Evolutionary conservation across 331 rosid species (phyloP).

Genomic region (Arachis monticola): DNA sequence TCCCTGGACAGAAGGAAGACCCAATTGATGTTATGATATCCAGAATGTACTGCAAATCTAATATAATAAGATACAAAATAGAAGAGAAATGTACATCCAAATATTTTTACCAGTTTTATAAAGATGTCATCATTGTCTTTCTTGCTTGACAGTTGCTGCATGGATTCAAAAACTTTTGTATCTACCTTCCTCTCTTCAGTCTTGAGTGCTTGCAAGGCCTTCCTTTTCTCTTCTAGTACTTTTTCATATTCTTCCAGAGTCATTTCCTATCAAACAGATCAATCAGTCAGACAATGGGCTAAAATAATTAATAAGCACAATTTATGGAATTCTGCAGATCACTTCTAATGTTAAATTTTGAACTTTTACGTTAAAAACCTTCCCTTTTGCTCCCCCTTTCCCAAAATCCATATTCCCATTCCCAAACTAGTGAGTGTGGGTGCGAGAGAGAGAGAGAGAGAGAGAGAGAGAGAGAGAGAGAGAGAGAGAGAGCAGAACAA

Average conservation of each 20-base stretch:
- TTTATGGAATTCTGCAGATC: background rate
- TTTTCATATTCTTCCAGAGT: slow-evolving; percentile 80
- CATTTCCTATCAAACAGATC: slow-evolving; percentile 61
- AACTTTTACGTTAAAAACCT: no score
- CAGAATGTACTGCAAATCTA: background rate
- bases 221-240: slow-evolving; percentile 69
- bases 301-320: background rate
- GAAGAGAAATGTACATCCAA: background rate
- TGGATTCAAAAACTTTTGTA: slow-evolving; percentile 63
- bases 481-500: background rate
- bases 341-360: no score
- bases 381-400: no score
- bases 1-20: slow-evolving; percentile 47
- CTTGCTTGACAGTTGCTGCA: slow-evolving; percentile 80
- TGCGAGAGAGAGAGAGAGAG: no score
- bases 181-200: slow-evolving; percentile 76
- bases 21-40: slow-evolving; percentile 4
- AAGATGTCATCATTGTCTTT: slow-evolving; percentile 65
- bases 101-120: slow-evolving; percentile 63
- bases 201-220: slow-evolving; percentile 59
- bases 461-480: no score
- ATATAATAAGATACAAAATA: background rate
- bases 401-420: background rate
- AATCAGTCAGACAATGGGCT: background rate
- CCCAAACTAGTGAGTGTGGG: no score